These are phyloP conservation scores for Syncephalis plumigaleata DNA, from an alignment of 371 early-diverging fungal species.

Conservation along the genomic window DNA sequence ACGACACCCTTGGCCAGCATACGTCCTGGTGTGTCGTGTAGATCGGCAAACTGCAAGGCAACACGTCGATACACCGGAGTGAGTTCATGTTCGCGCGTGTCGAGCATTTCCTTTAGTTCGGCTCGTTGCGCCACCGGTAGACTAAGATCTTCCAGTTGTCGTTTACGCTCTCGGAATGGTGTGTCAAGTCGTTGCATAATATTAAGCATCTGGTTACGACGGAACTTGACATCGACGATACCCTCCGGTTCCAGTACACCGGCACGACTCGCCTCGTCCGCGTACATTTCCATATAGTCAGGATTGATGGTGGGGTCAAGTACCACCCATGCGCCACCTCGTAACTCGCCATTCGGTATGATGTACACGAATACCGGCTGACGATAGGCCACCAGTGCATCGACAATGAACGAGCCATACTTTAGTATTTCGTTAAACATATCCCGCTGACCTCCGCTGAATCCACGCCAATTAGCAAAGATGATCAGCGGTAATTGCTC, in stretches of 20 bases:
- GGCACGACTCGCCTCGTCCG: conserved; percentile 77
- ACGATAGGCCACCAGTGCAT: conserved; percentile 81
- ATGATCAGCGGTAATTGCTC: conserved; percentile 95
- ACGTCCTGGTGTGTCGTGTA: conserved; percentile 93
- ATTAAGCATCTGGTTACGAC: conserved; percentile 77
- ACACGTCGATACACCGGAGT: conserved; percentile 85
- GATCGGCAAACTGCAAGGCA: conserved; percentile 92
- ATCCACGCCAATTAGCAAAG: conserved; percentile 99
- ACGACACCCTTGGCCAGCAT: conserved; percentile 91
- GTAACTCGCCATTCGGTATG: conserved; percentile 85
- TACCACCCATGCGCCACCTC: conserved; percentile 99
- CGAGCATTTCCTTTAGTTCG: conserved; percentile 46
- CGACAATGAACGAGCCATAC: conserved; percentile 94
- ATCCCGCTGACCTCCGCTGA: conserved; percentile 96
- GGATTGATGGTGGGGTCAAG: conserved; percentile 96
- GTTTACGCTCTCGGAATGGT: conserved; percentile 54
- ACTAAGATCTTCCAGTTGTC: conserved; percentile 26
- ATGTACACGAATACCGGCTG: conserved; percentile 98
- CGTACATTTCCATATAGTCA: conserved; percentile 97
- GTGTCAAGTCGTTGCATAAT: conserved; percentile 85
- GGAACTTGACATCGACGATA: conserved; percentile 97
- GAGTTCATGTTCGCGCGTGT: conserved; percentile 68
- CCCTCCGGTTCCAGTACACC: conserved; percentile 98
- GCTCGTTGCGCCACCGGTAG: conserved; percentile 26
- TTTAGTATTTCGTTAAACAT: conserved; percentile 97